Evolutionary conservation across 2,329 filamentous ascomycete genomes (phyloP).

Genomic region (Botryotinia convoluta): DNA sequence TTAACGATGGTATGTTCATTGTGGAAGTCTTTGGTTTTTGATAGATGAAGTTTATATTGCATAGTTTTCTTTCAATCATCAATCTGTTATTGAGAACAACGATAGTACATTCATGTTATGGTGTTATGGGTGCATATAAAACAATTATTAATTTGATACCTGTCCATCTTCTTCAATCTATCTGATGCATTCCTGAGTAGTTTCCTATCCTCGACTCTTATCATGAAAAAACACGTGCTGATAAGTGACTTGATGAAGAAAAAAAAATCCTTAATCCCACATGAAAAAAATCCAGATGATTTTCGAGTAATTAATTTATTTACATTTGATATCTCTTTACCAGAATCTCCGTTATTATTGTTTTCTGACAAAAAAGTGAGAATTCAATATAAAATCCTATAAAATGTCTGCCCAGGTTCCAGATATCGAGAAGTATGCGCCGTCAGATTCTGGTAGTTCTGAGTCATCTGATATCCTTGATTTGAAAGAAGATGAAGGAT

Average conservation of each 20-base stretch:
- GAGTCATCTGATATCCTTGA: conserved; percentile 44
- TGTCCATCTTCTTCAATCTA: neutral
- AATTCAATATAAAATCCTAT: neutral
- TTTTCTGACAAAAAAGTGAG: neutral
- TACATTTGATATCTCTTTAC: neutral
- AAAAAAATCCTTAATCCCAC: conserved; percentile 11
- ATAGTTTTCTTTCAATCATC: neutral
- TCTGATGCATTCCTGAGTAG: neutral
- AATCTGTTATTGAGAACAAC: neutral
- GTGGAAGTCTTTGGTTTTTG: neutral
- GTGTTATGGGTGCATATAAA: neutral
- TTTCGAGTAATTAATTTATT: neutral
- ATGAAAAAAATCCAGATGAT: neutral
- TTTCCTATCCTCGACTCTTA: neutral
- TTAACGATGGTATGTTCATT: neutral
- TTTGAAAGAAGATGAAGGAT: conserved; percentile 48
- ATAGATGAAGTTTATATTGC: neutral
- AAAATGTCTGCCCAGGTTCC: conserved; percentile 28
- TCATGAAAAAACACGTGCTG: neutral
- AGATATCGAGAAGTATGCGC: conserved; percentile 25
- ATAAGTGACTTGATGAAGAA: neutral
- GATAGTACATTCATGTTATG: neutral
- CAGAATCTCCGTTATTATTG: neutral
- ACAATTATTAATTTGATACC: neutral
- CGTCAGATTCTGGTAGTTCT: conserved; percentile 41